phyloP scores from a whole-genome alignment of 352 stramenopile genomes.

The Phytophthora chlamydospora region DNA sequence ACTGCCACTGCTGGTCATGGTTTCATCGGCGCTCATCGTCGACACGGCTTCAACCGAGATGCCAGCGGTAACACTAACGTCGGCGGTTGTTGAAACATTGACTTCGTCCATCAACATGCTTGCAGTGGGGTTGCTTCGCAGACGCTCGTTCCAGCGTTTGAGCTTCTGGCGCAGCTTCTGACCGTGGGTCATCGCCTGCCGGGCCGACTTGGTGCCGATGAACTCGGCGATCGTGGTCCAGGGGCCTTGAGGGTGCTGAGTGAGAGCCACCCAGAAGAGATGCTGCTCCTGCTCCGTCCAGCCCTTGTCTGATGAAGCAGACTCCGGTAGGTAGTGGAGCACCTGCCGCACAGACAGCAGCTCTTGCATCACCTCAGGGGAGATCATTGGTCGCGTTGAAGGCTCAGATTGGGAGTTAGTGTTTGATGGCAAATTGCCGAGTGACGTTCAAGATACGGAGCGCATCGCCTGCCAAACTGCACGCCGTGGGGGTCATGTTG shows the following conservation, averaged over 20 bases:
- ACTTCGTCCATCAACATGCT: constrained; percentile 30
- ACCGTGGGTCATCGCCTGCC: constrained; percentile 54
- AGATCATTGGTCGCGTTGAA: constrained; percentile 28
- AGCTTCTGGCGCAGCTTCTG: constrained; percentile 64
- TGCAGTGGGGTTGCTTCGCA: constrained; percentile 31
- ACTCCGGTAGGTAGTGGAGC: constrained; percentile 34
- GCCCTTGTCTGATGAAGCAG: constrained; percentile 31
- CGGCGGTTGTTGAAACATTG: constrained; percentile 8
- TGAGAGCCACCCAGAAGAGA: constrained; percentile 51
- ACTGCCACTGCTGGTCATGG: not conserved
- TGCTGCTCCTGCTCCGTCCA: constrained; percentile 46
- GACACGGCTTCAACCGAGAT: constrained; percentile 16
- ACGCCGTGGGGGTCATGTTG: constrained; percentile 1
- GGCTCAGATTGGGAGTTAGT: not conserved
- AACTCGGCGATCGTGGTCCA: constrained; percentile 54
- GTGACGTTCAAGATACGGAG: constrained; percentile 12
- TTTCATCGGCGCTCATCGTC: not conserved
- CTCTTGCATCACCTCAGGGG: constrained; percentile 40
- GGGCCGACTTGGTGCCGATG: constrained; percentile 54
- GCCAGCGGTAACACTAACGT: constrained; percentile 7
- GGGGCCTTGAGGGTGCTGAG: constrained; percentile 45
- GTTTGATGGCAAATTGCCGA: constrained; percentile 21
- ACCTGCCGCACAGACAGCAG: constrained; percentile 33
- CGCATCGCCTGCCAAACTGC: not conserved
- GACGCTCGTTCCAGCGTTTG: constrained; percentile 46